Evolutionary conservation across 1,139 yeast genomes (phyloP), one percentile per base, ranked within the genome.

Genomic region (Blastobotrys indianensis): DNA sequence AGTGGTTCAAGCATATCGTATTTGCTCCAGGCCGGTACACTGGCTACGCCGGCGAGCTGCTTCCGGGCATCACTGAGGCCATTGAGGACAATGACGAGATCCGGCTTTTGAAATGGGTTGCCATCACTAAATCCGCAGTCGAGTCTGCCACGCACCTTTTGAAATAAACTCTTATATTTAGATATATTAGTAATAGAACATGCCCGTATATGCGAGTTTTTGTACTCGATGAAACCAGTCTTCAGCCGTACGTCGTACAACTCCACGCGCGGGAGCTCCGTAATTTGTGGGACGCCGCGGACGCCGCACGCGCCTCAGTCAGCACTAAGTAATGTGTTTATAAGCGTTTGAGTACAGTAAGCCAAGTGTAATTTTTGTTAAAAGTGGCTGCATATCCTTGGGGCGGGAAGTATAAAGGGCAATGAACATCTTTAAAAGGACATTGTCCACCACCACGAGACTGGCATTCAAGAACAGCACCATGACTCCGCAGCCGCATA

Each of bases 1-100:
- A 75, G n/a, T 87, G 95, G 95, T 88, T 82, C 69, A 85, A 82
- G 66, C 95, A 88, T 65, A 74, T 85, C 51, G 78, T 85, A 3
- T 86, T 75, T 63, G 94, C 95, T 2, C 80, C 92, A 45, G 95
- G 95, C 3, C 72, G 94, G 59, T 81, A 74, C 64, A 84, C 94
- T 2, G 96, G 96, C 1, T 87, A 87, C 58, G 83, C 85, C 16
- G 95, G 94, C 1, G 88, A 83, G 57, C 76, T 81, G 15, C 73
- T 84, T 52, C 95, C 96, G 1, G 92, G 90, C 1, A 69, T 87
- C 48, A 75, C 76, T 34, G 95, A 87, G 62, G 86, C 94, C 0
- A 64, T 85, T 41, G 94, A 86, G 61, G 95, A 85, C 59, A 58
- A 62, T 0, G 80, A 83, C 54, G 65, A 72, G 31, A 72, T 69